Evolutionary conservation across 2,329 filamentous ascomycete genomes (phyloP), one percentile per base, ranked within the genome.

Genomic region (Paecilomyces fulvus): DNA sequence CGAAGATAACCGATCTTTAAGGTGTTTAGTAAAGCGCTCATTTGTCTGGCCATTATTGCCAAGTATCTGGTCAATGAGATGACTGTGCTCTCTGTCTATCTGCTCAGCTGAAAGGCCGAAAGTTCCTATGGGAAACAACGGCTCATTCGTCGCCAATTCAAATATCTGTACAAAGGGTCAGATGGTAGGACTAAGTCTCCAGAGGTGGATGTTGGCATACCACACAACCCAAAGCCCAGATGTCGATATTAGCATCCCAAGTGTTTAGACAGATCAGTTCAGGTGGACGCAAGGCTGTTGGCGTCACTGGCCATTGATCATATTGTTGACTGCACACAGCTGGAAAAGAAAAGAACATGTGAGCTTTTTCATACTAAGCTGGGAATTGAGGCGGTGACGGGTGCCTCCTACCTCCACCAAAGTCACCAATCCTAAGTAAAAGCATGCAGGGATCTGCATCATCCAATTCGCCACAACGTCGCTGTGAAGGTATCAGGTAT

Each of bases 141-240:
- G 33, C 33, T 37, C 33, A n/a, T 37, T 37, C 7, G 33, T 37
- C 33, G 33, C 33, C 33, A 37, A 7, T 37, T 37, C 33, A 12
- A n/a, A 37, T 37, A 37, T n/a, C 33, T 37, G 3, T 7, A 6
- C 7, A 3, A 2, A 37, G n/a, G 0, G 33, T 37, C 7, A 37
- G 33, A 37, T n/a, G 33, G 14, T 6, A 37, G 33, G 1, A 37
- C 31, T 5, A n/a, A 7, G 2, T n/a, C n/a, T 5, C 7, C 21
- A 21, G 21, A 37, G 12, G 7, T 37, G 6, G 33, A 17, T n/a
- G 7, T 21, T 37, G 7, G 33, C 33, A 6, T 37, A 37, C 33
- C 33, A n/a, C 12, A 37, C 14, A 66, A 20, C 60, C 62, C 55
- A 64, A 53, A 48, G 58, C 37, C 64, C 63, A 65, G 33, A 63